Base-by-base conservation (phyloP, 768 basidiomycete species). In the Thelephora ganbajun region DNA sequence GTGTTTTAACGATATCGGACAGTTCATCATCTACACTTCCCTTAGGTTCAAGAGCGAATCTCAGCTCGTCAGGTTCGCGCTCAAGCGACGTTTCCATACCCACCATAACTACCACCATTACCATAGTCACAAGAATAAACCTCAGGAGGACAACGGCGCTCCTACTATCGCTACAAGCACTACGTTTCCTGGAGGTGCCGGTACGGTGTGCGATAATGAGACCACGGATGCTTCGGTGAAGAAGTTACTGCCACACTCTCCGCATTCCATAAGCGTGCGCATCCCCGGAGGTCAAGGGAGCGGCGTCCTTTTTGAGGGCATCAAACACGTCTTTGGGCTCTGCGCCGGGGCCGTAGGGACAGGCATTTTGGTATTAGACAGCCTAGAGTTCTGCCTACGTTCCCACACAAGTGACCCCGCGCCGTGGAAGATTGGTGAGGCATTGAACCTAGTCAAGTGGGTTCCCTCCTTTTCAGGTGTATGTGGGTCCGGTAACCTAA, bases 391-490 rank as follows among this genome's bases (percentile, higher is more conserved):
- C 3, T 59, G 61, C 43, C 59, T 72, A 53, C 63, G 71, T 52
- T 67, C 71, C 11, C 69, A 66, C 47, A 48, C 59, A 2, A 53
- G 48, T 30, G 64, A 68, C 46, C 51, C 54, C 11, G 51, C 58
- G 20, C 51, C 61, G 22, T 57, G 59, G 12, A 50, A 54, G 34
- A 57, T 69, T 43, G 58, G 61, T 33, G 57, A 57, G 11, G 67
- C 66, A 11, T 56, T 70, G 35, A 53, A 44, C 22, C 56, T 61
- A 1, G 58, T 64, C 13, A 65, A 66, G 71, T 71, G 53, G 61
- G 69, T 50, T 16, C 20, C n/a, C 30, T 20, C 20, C 39, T 4
- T 20, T 33, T 36, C 9, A 23, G 5, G n/a, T 35, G 13, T 13
- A 39, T n/a, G 33, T 18, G 20, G 5, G 35, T 35, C 22, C 6